Percentiles rank a stretch among this genome's conserved stretches.
These are phyloP conservation scores for Kappamyces sp. DNA, from an alignment of 192 early-diverging fungal genomes.

Conservation along the genomic window DNA sequence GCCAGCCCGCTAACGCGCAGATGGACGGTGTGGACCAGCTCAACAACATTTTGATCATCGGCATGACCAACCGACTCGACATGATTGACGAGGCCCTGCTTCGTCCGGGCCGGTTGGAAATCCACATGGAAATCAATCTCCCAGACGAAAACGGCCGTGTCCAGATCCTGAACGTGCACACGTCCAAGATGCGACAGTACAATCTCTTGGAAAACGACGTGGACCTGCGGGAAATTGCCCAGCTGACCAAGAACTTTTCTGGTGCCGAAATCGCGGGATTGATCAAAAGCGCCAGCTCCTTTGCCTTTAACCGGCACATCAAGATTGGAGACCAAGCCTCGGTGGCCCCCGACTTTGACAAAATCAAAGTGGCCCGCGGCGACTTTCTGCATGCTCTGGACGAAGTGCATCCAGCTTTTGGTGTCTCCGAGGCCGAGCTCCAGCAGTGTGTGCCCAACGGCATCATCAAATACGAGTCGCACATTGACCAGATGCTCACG, in stretches of 20 bases:
- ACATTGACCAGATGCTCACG: slow-evolving; percentile 49
- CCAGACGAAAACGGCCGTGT: slow-evolving; percentile 88
- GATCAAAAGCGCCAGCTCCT: slow-evolving; percentile 87
- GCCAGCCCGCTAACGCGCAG: slow-evolving; percentile 55
- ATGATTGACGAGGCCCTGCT: slow-evolving; percentile 98
- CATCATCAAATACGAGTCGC: slow-evolving; percentile 70
- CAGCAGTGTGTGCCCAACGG: slow-evolving; percentile 76
- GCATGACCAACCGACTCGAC: slow-evolving; percentile 97
- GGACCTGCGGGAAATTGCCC: slow-evolving; percentile 73
- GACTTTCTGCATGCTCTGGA: slow-evolving; percentile 88
- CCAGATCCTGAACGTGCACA: slow-evolving; percentile 96
- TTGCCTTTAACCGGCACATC: slow-evolving; percentile 93
- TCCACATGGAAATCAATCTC: slow-evolving; percentile 92
- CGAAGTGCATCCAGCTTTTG: slow-evolving; percentile 91
- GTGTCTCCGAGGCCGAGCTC: slow-evolving; percentile 86
- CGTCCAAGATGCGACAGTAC: slow-evolving; percentile 75
- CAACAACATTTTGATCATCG: slow-evolving; percentile 96
- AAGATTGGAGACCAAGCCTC: slow-evolving; percentile 79
- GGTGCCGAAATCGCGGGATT: slow-evolving; percentile 96
- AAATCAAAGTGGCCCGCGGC: slow-evolving; percentile 76
- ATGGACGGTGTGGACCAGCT: slow-evolving; percentile 99
- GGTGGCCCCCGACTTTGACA: slow-evolving; percentile 76
- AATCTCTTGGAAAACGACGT: slow-evolving; percentile 77
- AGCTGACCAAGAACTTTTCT: slow-evolving; percentile 90
- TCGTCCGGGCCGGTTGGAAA: slow-evolving; percentile 90